These are phyloP conservation scores for Boechera retrofracta DNA, from an alignment of 345 rosid species.

Conservation along the genomic window DNA sequence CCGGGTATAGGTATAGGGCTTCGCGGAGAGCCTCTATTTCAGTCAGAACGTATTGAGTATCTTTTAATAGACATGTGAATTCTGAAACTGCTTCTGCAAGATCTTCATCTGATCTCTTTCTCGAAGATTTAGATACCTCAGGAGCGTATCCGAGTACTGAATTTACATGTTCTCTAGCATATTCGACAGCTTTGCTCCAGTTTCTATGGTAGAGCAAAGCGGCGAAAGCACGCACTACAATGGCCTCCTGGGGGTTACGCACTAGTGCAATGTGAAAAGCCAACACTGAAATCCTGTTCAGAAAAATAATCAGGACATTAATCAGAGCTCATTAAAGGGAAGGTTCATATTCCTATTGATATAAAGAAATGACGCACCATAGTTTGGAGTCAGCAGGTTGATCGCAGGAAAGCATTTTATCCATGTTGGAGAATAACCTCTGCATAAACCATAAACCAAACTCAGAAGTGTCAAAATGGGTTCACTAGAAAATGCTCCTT, in stretches of 20 bases:
- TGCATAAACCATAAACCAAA: conserved; percentile 43
- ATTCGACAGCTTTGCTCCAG: conserved; percentile 70
- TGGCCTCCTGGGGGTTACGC: conserved; percentile 74
- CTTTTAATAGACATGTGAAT: conserved; percentile 57
- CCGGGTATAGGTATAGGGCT: conserved; percentile 51
- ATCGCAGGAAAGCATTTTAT: conserved; percentile 74
- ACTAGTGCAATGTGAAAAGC: conserved; percentile 88
- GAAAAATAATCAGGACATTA: conserved; percentile 11
- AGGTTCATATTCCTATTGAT: conserved; percentile 1
- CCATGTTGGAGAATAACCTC: conserved; percentile 82
- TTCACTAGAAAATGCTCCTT: conserved; percentile 7
- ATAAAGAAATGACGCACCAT: conserved; percentile 60
- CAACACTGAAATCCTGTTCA: conserved; percentile 77
- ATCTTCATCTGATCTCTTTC: conserved; percentile 57
- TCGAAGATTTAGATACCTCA: conserved; percentile 64
- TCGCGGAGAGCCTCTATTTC: conserved; percentile 44
- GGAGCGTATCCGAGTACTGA: conserved; percentile 51
- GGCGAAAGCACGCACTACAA: conserved; percentile 69
- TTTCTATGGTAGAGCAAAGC: conserved; percentile 70
- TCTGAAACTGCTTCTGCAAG: conserved; percentile 65
- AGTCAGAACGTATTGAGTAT: conserved; percentile 55
- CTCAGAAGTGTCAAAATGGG: conserved; percentile 11
- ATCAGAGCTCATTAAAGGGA: conserved; percentile 13
- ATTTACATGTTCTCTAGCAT: conserved; percentile 59
- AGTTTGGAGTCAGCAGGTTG: conserved; percentile 68